These are phyloP conservation scores for Lentinus brumalis DNA, from an alignment of 768 basidiomycete species.

Conservation along the genomic window DNA sequence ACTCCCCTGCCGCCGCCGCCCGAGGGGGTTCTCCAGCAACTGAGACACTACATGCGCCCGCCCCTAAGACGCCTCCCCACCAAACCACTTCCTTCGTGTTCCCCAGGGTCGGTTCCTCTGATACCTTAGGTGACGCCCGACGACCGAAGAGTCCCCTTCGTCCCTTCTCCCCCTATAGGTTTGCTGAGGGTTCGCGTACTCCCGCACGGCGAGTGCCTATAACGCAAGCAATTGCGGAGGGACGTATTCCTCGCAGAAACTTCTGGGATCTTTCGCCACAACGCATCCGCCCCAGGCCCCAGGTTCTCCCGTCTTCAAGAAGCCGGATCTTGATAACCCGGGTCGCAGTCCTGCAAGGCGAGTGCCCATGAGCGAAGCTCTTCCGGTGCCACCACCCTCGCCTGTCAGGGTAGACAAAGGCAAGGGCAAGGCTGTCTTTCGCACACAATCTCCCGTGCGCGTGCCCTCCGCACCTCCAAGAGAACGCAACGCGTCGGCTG, in stretches of 20 bases:
- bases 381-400: constrained; percentile 13
- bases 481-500: constrained; percentile 16
- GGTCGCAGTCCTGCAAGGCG: constrained; percentile 39
- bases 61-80: constrained; percentile 5
- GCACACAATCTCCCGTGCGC: constrained; percentile 15
- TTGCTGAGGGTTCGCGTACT: constrained; percentile 47
- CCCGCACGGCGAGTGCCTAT: constrained; percentile 69
- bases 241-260: constrained; percentile 51
- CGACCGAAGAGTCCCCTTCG: constrained; percentile 35
- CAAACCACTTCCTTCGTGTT: constrained; percentile 8
- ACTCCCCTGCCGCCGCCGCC: constrained; percentile 6
- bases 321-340: constrained; percentile 40
- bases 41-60: not conserved
- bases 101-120: constrained; percentile 8
- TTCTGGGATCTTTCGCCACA: constrained; percentile 34
- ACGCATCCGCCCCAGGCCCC: not conserved
- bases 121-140: constrained; percentile 17
- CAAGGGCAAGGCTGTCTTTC: constrained; percentile 14
- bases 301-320: constrained; percentile 42
- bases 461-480: not conserved
- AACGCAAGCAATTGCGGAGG: constrained; percentile 49
- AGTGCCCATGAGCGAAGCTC: constrained; percentile 28
- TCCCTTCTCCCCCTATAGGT: constrained; percentile 36
- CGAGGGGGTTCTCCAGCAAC: not conserved
- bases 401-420: constrained; percentile 15